Base-by-base conservation (phyloP, 2,329 filamentous ascomycete species). In the Nothophoma quercina region DNA sequence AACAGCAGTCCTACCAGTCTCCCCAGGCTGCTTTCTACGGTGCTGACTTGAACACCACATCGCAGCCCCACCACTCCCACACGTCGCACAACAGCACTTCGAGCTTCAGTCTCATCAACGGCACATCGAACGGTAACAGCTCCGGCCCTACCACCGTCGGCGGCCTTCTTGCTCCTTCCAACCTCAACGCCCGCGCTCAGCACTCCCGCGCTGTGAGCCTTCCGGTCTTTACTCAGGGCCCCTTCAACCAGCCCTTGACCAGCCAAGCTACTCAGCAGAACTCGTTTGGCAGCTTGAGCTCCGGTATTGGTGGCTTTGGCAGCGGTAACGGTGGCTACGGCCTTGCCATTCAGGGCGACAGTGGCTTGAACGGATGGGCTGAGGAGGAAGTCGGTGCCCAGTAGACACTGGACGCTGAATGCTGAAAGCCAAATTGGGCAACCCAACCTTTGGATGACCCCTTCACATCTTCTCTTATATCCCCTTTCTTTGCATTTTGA, bases 121-220 rank as follows among this genome's bases (percentile, higher is more conserved):
- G 76, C 30, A 65, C 65, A 21, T 69, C 71, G 5, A 69, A 68
- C 41, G 68, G 68, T 52, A 68, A 55, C 41, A 53, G 59, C 19
- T 81, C 82, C 19, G 84, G 83, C 28, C 79, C 88, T 2, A 87
- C 88, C 2, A 90, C 87, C 1, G 88, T 93, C 55, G 88, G 89
- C 34, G 89, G 90, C 7, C 83, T 96, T 29, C 82, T 95, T 42
- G 88, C 90, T 2, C 90, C 90, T 2, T 85, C 85, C 43, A 87
- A 85, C 60, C 70, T 85, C 46, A 83, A 77, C 48, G 80, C 79
- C 35, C 81, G 83, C 51, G 81, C 82, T 34, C 82, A 83, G 59
- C 86, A 89, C 69, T 93, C 86, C 68, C 88, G 95, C 29, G 92
- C 95, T 26, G 91, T 97, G 54, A 96, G 92, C 72, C 79, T 99